These are phyloP conservation scores for Venturia carpophila DNA, from an alignment of 2,329 filamentous ascomycete genomes.

Conservation along the genomic window DNA sequence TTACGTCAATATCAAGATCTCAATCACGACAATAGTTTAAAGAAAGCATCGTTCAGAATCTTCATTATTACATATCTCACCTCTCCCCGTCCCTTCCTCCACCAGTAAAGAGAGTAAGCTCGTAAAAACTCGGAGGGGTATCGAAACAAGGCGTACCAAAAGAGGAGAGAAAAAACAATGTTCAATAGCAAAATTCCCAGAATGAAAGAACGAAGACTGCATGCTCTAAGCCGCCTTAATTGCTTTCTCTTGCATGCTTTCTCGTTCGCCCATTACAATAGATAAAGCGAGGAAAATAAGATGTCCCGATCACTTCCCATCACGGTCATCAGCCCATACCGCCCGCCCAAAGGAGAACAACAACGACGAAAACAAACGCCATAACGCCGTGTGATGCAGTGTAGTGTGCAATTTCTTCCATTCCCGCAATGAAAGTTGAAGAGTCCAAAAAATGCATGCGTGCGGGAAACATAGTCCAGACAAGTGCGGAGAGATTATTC, in stretches of 20 bases:
- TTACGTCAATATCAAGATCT: too few species aligned
- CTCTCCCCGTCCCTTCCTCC: not conserved
- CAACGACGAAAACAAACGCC: not conserved
- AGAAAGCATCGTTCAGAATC: not conserved
- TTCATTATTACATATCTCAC: not conserved
- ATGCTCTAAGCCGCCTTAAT: not conserved
- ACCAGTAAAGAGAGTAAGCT: constrained; percentile 8
- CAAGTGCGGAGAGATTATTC: not conserved
- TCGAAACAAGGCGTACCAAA: not conserved
- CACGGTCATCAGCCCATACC: not conserved
- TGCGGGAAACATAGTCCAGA: not conserved
- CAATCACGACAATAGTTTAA: not conserved
- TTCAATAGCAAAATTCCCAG: not conserved
- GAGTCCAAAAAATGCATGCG: not conserved
- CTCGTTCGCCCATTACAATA: not conserved
- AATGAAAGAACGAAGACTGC: not conserved
- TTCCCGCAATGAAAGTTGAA: not conserved
- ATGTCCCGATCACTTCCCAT: not conserved
- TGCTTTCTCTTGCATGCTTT: not conserved
- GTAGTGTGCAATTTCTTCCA: not conserved
- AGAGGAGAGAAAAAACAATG: not conserved
- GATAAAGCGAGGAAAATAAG: not conserved
- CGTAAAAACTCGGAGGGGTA: constrained; percentile 5
- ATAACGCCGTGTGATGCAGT: not conserved
- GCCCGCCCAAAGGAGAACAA: not conserved